Conservation (phyloP, 192 early-diverging fungal genomes). For the Backusella australiensis region DNA sequence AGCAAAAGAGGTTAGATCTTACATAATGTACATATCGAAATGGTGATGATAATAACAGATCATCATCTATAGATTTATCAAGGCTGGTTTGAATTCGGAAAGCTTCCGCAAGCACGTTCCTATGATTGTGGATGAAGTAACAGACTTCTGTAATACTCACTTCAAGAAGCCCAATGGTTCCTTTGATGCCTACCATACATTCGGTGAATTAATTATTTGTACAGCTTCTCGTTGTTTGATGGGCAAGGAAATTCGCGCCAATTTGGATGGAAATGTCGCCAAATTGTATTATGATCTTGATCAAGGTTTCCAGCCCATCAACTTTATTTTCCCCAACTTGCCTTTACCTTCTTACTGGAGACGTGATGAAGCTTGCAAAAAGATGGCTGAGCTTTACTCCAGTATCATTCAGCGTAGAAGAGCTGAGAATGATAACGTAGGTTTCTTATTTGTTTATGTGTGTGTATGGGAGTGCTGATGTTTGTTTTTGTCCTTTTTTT, state of each 20-base stretch:
- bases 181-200: constrained; percentile 74
- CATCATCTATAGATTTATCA: constrained; percentile 73
- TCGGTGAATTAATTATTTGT: constrained; percentile 89
- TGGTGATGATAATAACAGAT: not conserved
- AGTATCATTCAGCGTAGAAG: constrained; percentile 80
- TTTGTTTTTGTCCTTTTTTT: not conserved
- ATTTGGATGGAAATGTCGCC: constrained; percentile 69
- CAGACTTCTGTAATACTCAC: constrained; percentile 68
- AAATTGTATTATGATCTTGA: constrained; percentile 95
- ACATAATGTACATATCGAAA: not conserved
- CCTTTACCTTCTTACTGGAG: constrained; percentile 85
- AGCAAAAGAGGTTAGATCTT: constrained; percentile 85
- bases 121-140: constrained; percentile 80
- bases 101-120: constrained; percentile 88
- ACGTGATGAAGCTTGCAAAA: constrained; percentile 80
- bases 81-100: constrained; percentile 84
- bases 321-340: constrained; percentile 90
- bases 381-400: constrained; percentile 79
- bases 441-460: not conserved
- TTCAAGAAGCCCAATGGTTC: constrained; percentile 53
- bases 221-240: constrained; percentile 93
- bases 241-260: constrained; percentile 89
- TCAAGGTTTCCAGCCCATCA: constrained; percentile 89
- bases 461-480: not conserved
- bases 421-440: constrained; percentile 38